Base-by-base conservation (phyloP, 2,329 filamentous ascomycete genomes). In the Madurella mycetomatis region DNA sequence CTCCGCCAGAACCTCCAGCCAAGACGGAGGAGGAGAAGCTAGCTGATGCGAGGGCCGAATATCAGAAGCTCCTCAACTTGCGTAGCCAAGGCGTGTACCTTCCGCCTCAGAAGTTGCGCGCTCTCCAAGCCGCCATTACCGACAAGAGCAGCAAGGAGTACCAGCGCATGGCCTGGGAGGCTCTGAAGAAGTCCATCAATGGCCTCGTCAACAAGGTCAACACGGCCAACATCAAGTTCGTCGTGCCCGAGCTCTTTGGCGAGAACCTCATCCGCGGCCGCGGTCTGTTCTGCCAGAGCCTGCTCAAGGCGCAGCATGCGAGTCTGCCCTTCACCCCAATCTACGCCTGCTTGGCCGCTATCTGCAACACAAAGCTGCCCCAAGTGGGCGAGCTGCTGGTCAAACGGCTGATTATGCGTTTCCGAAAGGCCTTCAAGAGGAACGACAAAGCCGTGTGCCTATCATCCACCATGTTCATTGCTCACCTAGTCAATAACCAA, bases 201-300 rank as follows among this genome's bases (percentile, higher is more conserved):
- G 94, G 94, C 64, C 76, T 99, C 61, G 96, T 99, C 80, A 99
- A 99, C 81, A 99, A 99, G 77, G 88, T 96, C 77, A 97, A 97
- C 73, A 89, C 92, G 53, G 90, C 88, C 34, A 99, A 99, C 71
- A 97, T 99, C 80, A 97, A 99, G 73, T 83, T 88, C 67, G 96
- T 99, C 59, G 91, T 97, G 19, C 92, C 92, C 1, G 94, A 99
- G 73, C 79, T 99, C 44, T 99, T 99, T 72, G 84, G 85, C 47
- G 94, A 99, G 77, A 99, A 99, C 69, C 73, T 99, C 64, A 80
- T 99, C 41, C 86, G 94, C 54, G 94, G 94, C 7, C 82, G 94
- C 56, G 94, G 94, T 17, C 74, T 99, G 56, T 96, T 97, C 71
- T 96, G 92, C 73, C 83, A 94, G 60, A 92, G 90, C 64, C 94